These are phyloP conservation scores for Pyrus communis DNA, from an alignment of 306 rosid species.

Conservation along the genomic window DNA sequence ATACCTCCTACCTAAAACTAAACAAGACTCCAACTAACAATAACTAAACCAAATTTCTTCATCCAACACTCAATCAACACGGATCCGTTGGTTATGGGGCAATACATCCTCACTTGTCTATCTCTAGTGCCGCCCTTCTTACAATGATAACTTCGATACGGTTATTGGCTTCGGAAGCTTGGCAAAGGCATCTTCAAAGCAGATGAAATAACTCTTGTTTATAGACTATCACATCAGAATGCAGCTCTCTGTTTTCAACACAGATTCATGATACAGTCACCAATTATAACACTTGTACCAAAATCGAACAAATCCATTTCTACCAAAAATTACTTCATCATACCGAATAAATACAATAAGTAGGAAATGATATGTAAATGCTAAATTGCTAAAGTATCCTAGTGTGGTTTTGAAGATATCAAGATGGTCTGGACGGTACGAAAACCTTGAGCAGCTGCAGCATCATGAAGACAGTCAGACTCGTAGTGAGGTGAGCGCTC, in stretches of 20 bases:
- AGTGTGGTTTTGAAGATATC: background rate
- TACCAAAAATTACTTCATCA: background rate
- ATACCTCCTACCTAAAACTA: background rate
- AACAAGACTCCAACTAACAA: background rate
- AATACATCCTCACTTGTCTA: background rate
- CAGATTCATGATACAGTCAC: background rate
- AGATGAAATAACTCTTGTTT: background rate
- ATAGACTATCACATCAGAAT: background rate
- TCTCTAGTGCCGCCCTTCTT: background rate
- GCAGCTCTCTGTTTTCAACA: background rate
- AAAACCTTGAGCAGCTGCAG: background rate
- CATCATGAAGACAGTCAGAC: background rate
- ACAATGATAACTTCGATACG: too few species aligned
- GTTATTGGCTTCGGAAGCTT: background rate
- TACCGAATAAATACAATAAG: background rate
- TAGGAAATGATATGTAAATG: background rate
- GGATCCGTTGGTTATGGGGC: background rate
- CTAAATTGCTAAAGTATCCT: background rate
- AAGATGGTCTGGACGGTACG: background rate
- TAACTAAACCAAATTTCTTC: background rate
- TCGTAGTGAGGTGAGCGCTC: background rate
- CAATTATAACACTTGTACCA: background rate
- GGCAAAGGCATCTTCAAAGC: background rate
- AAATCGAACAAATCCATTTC: background rate
- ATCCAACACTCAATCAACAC: background rate